Evolutionary conservation across 1,284 basidiomycete genomes (phyloP).

Genomic region (Agaricales sp.): DNA sequence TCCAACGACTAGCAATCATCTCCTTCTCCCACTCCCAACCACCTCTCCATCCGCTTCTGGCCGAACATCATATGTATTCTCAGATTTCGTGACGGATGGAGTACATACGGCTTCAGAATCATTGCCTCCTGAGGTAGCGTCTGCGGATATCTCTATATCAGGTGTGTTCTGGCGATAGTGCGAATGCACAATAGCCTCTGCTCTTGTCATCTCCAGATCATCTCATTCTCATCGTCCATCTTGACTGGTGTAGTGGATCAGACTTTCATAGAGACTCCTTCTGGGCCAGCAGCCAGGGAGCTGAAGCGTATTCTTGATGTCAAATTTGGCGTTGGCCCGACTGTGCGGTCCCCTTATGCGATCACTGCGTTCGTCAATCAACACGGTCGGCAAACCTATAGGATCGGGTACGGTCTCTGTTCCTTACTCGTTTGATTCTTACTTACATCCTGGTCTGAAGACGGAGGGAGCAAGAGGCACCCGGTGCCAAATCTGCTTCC

Average conservation of each 20-base stretch:
- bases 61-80: background rate
- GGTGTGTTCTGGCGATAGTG: background rate
- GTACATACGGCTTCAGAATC: background rate
- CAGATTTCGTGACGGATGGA: background rate
- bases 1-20: background rate
- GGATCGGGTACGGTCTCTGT: constrained; percentile 49
- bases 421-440: constrained; percentile 5
- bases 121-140: background rate
- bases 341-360: constrained; percentile 63
- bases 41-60: background rate
- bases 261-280: constrained; percentile 69
- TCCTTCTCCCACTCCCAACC: constrained; percentile 1
- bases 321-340: constrained; percentile 49
- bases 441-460: constrained; percentile 21
- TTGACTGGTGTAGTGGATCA: constrained; percentile 42
- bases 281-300: constrained; percentile 59
- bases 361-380: constrained; percentile 72
- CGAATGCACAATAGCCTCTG: too few species aligned
- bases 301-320: constrained; percentile 67
- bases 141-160: background rate
- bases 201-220: background rate
- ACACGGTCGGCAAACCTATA: constrained; percentile 64
- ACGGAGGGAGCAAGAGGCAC: constrained; percentile 43
- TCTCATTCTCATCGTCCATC: background rate
- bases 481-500: constrained; percentile 23